phyloP scores from a whole-genome alignment of 2,329 filamentous ascomycete genomes.

The Aspergillus alliaceus region DNA sequence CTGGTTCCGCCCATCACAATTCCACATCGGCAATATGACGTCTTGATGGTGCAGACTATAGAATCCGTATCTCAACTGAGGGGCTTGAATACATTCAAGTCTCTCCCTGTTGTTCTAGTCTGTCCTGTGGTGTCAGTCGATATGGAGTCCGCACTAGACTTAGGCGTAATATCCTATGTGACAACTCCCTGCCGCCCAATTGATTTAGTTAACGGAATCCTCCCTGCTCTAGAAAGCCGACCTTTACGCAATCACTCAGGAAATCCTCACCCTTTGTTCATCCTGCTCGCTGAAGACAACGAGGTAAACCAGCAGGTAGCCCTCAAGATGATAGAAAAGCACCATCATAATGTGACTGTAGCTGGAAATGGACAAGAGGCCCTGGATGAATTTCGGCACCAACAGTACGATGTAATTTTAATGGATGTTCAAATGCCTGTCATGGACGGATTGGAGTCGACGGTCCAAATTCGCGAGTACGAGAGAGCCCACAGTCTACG shows the following conservation, averaged over 20 bases:
- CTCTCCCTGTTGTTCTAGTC: constrained; percentile 89
- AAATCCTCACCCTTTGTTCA: constrained; percentile 92
- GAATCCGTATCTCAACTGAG: constrained; percentile 83
- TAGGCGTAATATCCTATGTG: constrained; percentile 99
- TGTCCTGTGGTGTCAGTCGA: constrained; percentile 87
- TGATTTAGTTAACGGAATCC: constrained; percentile 92
- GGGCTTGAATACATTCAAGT: constrained; percentile 92
- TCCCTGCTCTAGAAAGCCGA: constrained; percentile 91
- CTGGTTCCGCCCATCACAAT: constrained; percentile 51
- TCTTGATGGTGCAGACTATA: constrained; percentile 92
- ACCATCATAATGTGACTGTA: constrained; percentile 66
- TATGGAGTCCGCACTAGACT: constrained; percentile 87
- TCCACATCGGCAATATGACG: constrained; percentile 73
- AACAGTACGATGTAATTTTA: constrained; percentile 86
- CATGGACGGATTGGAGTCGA: constrained; percentile 95
- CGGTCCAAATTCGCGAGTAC: constrained; percentile 86
- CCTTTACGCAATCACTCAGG: constrained; percentile 88
- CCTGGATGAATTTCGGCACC: constrained; percentile 68
- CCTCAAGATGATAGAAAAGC: constrained; percentile 96
- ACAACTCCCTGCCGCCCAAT: constrained; percentile 93
- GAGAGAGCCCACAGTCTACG: constrained; percentile 73
- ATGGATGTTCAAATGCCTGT: constrained; percentile 99
- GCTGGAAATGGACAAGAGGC: constrained; percentile 83
- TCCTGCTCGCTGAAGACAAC: constrained; percentile 94
- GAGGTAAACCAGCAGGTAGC: constrained; percentile 94